Evolutionary conservation across 305 asterid species (phyloP).

Genomic region (Fraxinus xanthoxyloides): DNA sequence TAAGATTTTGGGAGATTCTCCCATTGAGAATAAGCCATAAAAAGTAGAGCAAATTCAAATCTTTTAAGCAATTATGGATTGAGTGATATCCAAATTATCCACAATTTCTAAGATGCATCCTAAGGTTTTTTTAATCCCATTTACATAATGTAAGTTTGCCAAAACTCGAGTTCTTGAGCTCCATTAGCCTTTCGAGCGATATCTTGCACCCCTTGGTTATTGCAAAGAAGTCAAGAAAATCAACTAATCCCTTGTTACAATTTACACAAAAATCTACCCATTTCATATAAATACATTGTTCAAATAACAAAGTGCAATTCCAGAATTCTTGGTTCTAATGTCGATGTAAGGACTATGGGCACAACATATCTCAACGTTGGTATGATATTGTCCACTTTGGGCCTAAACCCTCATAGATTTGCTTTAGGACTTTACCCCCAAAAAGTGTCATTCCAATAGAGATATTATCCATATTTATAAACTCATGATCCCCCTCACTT

Average conservation of each 20-base stretch:
- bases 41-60: no score
- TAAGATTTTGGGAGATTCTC: no score
- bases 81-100: background rate
- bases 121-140: background rate
- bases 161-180: conserved; percentile 17
- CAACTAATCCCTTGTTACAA: conserved; percentile 10
- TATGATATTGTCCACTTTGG: no score
- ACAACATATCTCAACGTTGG: no score
- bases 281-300: background rate
- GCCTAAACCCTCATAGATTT: no score
- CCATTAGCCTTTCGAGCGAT: conserved; percentile 18
- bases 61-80: no score
- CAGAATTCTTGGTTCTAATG: background rate
- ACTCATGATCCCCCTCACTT: no score
- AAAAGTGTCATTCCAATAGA: no score
- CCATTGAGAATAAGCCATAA: no score
- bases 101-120: conserved; percentile 10
- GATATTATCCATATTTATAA: no score
- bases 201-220: background rate
- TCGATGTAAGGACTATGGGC: background rate
- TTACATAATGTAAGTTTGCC: background rate
- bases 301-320: background rate
- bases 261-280: conserved; percentile 4
- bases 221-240: conserved; percentile 17
- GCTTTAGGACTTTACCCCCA: no score